Evolutionary conservation across 1,284 basidiomycete genomes (phyloP).

Genomic region (Ceratobasidium sp.): DNA sequence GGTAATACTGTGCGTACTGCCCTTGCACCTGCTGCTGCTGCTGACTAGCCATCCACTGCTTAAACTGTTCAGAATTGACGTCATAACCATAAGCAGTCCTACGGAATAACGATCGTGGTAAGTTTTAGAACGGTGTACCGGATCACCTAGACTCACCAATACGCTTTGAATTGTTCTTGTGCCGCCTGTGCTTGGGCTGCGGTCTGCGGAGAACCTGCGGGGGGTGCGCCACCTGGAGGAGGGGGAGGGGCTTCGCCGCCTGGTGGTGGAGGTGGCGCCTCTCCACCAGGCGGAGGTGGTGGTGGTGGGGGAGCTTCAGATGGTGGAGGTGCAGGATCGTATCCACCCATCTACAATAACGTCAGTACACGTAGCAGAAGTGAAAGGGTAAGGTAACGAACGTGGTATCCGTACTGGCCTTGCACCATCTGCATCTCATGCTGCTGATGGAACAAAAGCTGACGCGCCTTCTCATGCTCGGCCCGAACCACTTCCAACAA

Average conservation of each 20-base stretch:
- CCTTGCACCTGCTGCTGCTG: slow-evolving; percentile 56
- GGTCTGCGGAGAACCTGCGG: slow-evolving; percentile 59
- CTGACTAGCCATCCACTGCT: slow-evolving; percentile 77
- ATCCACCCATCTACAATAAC: slow-evolving; percentile 26
- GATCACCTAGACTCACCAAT: slow-evolving; percentile 53
- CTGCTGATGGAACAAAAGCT: slow-evolving; percentile 72
- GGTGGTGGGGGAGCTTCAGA: slow-evolving; percentile 58
- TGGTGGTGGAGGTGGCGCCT: slow-evolving; percentile 67
- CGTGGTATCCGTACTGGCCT: slow-evolving; percentile 76
- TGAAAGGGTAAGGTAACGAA: slow-evolving; percentile 45
- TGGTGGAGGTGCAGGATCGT: slow-evolving; percentile 62
- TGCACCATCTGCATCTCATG: slow-evolving; percentile 85
- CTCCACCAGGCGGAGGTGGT: slow-evolving; percentile 69
- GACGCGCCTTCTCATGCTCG: slow-evolving; percentile 85
- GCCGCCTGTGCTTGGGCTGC: slow-evolving; percentile 54
- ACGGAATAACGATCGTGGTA: slow-evolving; percentile 67
- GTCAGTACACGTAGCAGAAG: background rate
- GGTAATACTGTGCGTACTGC: slow-evolving; percentile 77
- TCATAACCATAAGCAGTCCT: slow-evolving; percentile 92
- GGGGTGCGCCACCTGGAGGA: slow-evolving; percentile 52
- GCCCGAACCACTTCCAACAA: slow-evolving; percentile 84
- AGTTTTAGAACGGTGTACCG: slow-evolving; percentile 58
- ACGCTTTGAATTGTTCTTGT: slow-evolving; percentile 57
- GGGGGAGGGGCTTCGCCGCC: slow-evolving; percentile 53
- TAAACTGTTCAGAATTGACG: slow-evolving; percentile 82